Conservation (phyloP, 441 rosid genomes). For the Hura crepitans region DNA sequence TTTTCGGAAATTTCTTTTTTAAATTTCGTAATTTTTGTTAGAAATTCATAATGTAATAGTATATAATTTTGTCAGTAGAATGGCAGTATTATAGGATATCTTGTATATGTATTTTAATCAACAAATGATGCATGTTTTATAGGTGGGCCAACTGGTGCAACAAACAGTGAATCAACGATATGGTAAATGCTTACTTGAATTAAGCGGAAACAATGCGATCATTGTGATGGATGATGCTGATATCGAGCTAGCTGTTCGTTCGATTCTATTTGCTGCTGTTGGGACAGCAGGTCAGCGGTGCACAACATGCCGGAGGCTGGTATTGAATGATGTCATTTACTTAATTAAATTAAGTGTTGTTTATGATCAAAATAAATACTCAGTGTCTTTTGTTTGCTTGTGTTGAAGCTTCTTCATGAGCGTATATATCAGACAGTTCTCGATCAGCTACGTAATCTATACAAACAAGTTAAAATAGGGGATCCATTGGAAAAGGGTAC, state of each 20-base stretch:
- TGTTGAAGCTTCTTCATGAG: conserved; percentile 78
- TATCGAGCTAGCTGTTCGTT: conserved; percentile 71
- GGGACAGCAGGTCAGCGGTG: conserved; percentile 99
- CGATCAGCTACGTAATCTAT: conserved; percentile 62
- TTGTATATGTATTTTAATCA: not conserved
- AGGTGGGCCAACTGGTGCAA: conserved; percentile 87
- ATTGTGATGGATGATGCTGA: conserved; percentile 92
- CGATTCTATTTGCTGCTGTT: conserved; percentile 89
- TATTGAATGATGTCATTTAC: conserved; percentile 27
- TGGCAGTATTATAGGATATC: not conserved
- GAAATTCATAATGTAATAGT: not conserved
- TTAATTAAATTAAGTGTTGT: conserved; percentile 12
- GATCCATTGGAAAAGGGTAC: conserved; percentile 88
- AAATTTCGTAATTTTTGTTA: not conserved
- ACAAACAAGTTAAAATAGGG: conserved; percentile 92
- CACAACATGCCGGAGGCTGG: conserved; percentile 99
- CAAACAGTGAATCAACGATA: conserved; percentile 71
- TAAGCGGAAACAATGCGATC: conserved; percentile 96
- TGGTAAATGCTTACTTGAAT: conserved; percentile 89
- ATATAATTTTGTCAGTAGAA: not conserved
- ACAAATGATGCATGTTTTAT: not conserved
- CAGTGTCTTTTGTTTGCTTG: conserved; percentile 19
- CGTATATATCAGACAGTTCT: conserved; percentile 64
- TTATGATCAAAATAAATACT: conserved; percentile 6
- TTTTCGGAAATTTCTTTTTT: not conserved